Percentiles rank a stretch among this genome's conserved stretches.
Evolutionary conservation across 2,329 filamentous ascomycete species (phyloP).

Genomic region (Stemphylium lycopersici): DNA sequence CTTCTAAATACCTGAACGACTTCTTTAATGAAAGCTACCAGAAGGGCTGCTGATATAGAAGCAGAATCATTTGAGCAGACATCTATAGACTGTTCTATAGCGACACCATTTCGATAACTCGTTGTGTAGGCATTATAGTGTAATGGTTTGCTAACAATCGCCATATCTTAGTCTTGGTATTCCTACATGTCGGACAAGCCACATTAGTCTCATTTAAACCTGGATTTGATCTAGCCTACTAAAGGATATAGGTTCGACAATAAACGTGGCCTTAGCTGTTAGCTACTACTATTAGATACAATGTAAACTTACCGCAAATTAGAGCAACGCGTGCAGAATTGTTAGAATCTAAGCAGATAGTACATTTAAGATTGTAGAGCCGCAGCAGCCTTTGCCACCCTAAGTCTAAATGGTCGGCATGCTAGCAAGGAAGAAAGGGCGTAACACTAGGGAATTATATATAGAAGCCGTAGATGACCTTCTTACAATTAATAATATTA

Average conservation of each 20-base stretch:
- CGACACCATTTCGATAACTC: neutral
- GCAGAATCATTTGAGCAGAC: neutral
- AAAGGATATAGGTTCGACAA: neutral
- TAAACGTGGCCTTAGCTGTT: constrained; percentile 5
- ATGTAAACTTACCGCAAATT: constrained; percentile 5
- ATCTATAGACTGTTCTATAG: neutral
- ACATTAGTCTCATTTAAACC: neutral
- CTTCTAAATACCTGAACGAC: neutral
- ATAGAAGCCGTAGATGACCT: constrained; percentile 2
- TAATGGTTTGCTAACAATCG: neutral
- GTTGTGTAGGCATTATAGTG: neutral
- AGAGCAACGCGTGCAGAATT: neutral
- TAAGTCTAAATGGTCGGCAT: neutral
- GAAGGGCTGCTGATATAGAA: neutral
- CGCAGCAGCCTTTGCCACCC: constrained; percentile 1
- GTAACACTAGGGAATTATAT: neutral
- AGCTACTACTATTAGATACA: neutral
- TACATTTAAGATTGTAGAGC: constrained; percentile 2
- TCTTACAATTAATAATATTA: neutral
- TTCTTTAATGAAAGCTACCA: neutral
- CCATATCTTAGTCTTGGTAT: neutral
- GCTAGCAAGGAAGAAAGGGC: constrained; percentile 4
- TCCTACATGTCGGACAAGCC: neutral
- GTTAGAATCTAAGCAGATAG: neutral
- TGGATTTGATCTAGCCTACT: neutral